These are phyloP conservation scores for Imleria badia DNA, from an alignment of 768 basidiomycete genomes.

Conservation along the genomic window DNA sequence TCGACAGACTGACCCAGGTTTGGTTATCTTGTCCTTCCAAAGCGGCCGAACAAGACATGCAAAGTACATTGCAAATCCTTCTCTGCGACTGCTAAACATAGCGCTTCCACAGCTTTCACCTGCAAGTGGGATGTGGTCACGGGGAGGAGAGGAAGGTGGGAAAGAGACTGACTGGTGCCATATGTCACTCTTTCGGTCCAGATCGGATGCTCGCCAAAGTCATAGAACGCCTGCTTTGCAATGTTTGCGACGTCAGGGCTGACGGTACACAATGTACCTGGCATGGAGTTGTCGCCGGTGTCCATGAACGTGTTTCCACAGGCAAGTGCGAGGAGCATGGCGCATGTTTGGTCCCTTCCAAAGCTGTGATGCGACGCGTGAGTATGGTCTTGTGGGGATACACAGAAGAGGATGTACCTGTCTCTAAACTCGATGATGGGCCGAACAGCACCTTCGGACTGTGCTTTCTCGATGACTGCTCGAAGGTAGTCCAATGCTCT, in stretches of 20 bases:
- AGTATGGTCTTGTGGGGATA: background rate
- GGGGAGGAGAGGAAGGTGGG: background rate
- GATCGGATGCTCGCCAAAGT: slow-evolving; percentile 79
- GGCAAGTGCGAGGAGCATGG: slow-evolving; percentile 86
- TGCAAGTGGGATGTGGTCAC: slow-evolving; percentile 20
- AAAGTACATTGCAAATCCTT: slow-evolving; percentile 86
- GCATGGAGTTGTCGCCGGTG: slow-evolving; percentile 44
- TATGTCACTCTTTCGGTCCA: slow-evolving; percentile 79
- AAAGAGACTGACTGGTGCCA: slow-evolving; percentile 57
- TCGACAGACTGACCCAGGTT: slow-evolving; percentile 46
- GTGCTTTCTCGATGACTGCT: slow-evolving; percentile 78
- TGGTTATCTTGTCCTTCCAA: slow-evolving; percentile 83
- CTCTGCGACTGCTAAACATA: slow-evolving; percentile 83
- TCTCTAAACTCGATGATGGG: slow-evolving; percentile 83
- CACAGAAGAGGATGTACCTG: slow-evolving; percentile 45
- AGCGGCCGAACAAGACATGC: slow-evolving; percentile 81
- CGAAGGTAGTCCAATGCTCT: slow-evolving; percentile 83
- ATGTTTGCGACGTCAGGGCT: slow-evolving; percentile 63
- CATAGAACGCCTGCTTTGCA: slow-evolving; percentile 85
- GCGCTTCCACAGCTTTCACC: slow-evolving; percentile 72
- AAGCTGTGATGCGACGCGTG: slow-evolving; percentile 55
- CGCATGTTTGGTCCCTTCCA: slow-evolving; percentile 88
- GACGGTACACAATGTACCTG: slow-evolving; percentile 48
- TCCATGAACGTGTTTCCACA: slow-evolving; percentile 82
- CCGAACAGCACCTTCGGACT: slow-evolving; percentile 71